Evolutionary conservation across 108 stramenopile genomes (phyloP).

Genomic region (Epithemia pelagica): DNA sequence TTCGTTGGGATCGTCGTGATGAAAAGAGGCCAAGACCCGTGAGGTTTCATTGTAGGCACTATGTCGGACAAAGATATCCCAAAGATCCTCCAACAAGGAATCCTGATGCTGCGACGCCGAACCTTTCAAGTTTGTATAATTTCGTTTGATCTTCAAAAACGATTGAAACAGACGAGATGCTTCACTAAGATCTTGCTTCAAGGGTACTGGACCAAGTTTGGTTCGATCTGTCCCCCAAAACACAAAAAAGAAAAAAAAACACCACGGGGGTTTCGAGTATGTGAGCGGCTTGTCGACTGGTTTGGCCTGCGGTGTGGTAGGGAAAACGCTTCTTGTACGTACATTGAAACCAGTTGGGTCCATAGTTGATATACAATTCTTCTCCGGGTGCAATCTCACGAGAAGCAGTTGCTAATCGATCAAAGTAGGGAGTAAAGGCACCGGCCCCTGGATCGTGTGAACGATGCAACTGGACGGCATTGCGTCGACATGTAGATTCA

Average conservation of each 20-base stretch:
- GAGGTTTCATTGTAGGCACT: constrained; percentile 15
- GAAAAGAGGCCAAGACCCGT: constrained; percentile 23
- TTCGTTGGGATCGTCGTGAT: constrained; percentile 1
- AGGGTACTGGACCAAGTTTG: constrained; percentile 28
- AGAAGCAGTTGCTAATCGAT: constrained; percentile 10
- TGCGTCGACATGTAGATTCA: constrained; percentile 6
- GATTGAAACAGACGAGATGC: constrained; percentile 13
- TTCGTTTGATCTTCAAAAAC: not conserved
- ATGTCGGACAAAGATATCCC: constrained; percentile 18
- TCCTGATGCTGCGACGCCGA: no score
- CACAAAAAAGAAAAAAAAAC: no score
- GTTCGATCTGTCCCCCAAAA: constrained; percentile 11
- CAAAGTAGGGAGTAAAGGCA: constrained; percentile 32
- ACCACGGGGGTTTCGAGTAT: no score
- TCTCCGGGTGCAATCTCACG: constrained; percentile 20
- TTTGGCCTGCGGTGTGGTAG: no score
- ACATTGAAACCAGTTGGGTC: constrained; percentile 36
- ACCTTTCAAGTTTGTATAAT: not conserved
- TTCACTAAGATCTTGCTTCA: constrained; percentile 15
- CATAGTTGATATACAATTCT: constrained; percentile 54
- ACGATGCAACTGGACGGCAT: constrained; percentile 31
- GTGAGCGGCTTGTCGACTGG: no score
- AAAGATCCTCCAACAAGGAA: no score
- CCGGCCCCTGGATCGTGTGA: constrained; percentile 35
- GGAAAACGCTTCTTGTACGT: no score